Evolutionary conservation across 164 flowering plant genomes (phyloP), one percentile per base, ranked within the genome.

Genomic region (Annona squamosa): DNA sequence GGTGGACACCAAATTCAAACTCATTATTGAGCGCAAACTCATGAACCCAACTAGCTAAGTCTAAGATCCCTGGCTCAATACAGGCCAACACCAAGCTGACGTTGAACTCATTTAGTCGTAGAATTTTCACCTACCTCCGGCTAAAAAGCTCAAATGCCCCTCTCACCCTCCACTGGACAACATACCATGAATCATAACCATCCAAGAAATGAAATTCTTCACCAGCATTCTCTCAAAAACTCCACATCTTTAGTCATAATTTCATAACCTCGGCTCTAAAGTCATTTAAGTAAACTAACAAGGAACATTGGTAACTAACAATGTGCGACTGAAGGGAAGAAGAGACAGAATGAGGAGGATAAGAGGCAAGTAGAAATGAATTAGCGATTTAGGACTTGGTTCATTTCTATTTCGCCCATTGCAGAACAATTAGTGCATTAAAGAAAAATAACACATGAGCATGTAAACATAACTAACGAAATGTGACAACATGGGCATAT

Each of bases 171-270:
- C 72, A 67, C 64, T 75, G 79, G 43, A 72, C 79, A 18, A 79
- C 87, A 72, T 81, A 87, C 71, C 94, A 81, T 82, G 48, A 65
- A 91, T 87, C 86, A 89, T 86, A 2, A 86, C 86, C 0, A 86
- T 85, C 93, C 92, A 91, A 3, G 92, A 85, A 57, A 91, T 88
- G 59, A 89, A 85, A 80, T 89, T 88, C 52, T 80, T 79, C 0
- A 48, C 69, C 1, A 88, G 86, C 90, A 89, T 91, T 56, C 65
- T 48, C 17, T 89, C 86, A 56, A 87, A 88, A 5, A 83, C 26
- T 41, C 1, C 68, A 4, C 84, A 71, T 3, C 37, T 26, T 26
- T 26, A 26, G 37, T 26, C 37, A 26, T 26, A 26, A 26, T 26
- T 26, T 1, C 37, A 26, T 26, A 26, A 26, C 37, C 37, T 26